Base-by-base conservation (phyloP, 192 early-diverging fungal genomes). In the Entomortierella chlamydospora region DNA sequence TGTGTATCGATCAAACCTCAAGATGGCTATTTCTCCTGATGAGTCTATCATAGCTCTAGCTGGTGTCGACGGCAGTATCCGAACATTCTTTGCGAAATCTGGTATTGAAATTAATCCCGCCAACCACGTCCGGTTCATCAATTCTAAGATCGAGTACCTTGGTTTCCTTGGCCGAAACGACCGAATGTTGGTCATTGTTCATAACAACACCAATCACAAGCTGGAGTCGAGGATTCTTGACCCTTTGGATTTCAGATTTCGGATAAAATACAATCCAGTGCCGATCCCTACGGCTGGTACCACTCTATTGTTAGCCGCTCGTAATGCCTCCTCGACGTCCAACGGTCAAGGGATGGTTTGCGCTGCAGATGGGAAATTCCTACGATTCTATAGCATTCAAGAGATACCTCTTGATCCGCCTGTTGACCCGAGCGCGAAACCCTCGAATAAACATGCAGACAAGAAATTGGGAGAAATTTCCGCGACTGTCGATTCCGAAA, bases 21-120 rank as follows among this genome's bases (percentile, higher is more conserved):
- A 70, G 55, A 78, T 78, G 58, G 66, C 74, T 0, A 78, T 78
- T 17, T 78, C 74, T 0, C 74, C 66, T 4, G 53, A 78, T 28
- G 67, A 78, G 61, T 78, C 74, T 8, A 78, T 78, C 51, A 59
- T 78, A 18, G 74, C 74, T 31, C 15, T 70, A 55, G 67, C 67
- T 7, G 64, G 67, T 53, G 47, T 57, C 0, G 67, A 70, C 26
- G 74, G 74, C 11, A 78, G 61, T 30, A 43, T 78, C 31, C 68
- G 66, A 8, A 78, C 74, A 2, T 78, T 59, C 45, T 78, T 78
- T 64, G 53, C 67, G 2, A 63, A 42, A 8, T 69, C 74, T 3
- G 74, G 74, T 2, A 70, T 78, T 49, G 67, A 59, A 1, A 78
- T 78, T 18, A 42, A 56, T 29, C 54, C 58, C 28, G 42, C 60